Percentiles rank a stretch among this genome's conserved stretches.
These are phyloP conservation scores for Komagataella phaffii DNA, from an alignment of 805 yeast genomes.

Conservation along the genomic window DNA sequence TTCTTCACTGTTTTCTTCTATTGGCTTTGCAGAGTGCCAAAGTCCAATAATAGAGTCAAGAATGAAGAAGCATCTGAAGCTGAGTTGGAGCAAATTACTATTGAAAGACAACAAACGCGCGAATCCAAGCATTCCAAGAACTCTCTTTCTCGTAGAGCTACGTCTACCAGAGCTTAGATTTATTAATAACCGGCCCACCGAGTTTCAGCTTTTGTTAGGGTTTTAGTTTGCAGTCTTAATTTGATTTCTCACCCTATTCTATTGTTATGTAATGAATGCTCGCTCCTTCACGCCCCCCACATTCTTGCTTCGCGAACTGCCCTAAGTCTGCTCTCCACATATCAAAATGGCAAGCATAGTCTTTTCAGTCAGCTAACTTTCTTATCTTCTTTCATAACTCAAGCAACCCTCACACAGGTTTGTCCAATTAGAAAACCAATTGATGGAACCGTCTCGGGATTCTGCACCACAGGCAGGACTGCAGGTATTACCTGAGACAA, in stretches of 20 bases:
- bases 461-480: not conserved
- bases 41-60: not conserved
- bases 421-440: not conserved
- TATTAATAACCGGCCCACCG: not conserved
- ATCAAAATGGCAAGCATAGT: not conserved
- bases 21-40: conserved; percentile 9
- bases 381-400: not conserved
- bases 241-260: not conserved
- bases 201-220: not conserved
- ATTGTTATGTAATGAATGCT: not conserved
- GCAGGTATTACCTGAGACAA: not conserved
- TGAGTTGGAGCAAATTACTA: not conserved
- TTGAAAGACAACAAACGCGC: not conserved
- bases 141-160: not conserved
- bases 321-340: not conserved
- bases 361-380: not conserved
- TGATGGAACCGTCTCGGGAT: not conserved
- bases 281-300: not conserved
- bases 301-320: not conserved
- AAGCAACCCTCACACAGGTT: not conserved
- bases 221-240: no score
- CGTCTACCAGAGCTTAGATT: not conserved
- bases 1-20: conserved; percentile 19
- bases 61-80: not conserved
- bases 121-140: not conserved